Evolutionary conservation across 495 filamentous ascomycete species (phyloP), one percentile per base, ranked within the genome.

Genomic region (Hyaloscypha hepaticicola): DNA sequence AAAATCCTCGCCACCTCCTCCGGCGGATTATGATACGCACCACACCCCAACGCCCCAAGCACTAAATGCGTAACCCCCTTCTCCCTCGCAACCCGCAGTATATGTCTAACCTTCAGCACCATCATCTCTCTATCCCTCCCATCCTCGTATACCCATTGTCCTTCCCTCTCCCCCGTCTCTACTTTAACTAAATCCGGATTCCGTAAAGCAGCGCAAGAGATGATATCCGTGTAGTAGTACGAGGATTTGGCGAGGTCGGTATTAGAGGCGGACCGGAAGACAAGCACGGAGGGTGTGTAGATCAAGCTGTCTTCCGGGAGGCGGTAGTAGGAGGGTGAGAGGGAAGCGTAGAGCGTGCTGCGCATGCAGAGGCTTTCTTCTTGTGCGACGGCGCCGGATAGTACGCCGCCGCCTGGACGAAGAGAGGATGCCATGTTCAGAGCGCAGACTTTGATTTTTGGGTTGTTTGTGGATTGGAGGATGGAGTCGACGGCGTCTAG

Each of bases 31-130:
- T 71, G 75, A 71, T 88, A 90, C 0, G 80, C 87, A 5, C 88
- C 88, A 70, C 88, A 90, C 1, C 89, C 89, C 73, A 90, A 76
- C 0, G 88, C 87, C 0, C 88, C 87, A 1, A 92, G 76, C 25
- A 91, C 82, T 12, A 91, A 69, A 67, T 73, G 76, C 31, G 57
- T 65, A 51, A 85, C 80, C 2, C 77, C 78, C 34, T 83, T 82
- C 22, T 74, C 58, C 12, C 73, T 80, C 57, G 86, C 80, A 25
- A 87, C 73, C 11, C 85, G 79, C 58, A 91, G 75, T 14, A 85
- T 79, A n/a, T 80, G 63, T 28, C 82, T 74, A 76, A 90, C 87
- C 71, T 89, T 90, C 16, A 74, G 72, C 63, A 81, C 76, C 70
- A 81, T 87, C 9, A 79, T 56, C 16, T 83, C 78, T 24, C 80